Evolutionary conservation across 1,284 basidiomycete genomes (phyloP), one percentile per base, ranked within the genome.

Genomic region (Cutaneotrichosporon spelunceum): DNA sequence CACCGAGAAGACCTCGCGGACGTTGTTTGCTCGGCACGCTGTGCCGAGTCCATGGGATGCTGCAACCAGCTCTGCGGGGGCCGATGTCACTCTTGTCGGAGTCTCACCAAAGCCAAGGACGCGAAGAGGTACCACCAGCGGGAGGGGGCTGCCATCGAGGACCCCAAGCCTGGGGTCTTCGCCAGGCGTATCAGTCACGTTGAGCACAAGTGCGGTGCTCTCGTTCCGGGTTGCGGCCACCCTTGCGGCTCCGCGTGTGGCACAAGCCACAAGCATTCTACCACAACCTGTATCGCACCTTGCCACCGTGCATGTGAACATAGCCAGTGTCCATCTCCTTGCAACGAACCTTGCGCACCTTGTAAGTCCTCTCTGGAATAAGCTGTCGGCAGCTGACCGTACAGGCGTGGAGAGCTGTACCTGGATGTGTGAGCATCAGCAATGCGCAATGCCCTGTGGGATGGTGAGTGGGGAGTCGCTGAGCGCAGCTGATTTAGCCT

Each of bases 41-140:
- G 88, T 69, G 74, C 66, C 4, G 78, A 76, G 3, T 64, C 70
- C 53, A 81, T 85, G 79, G n/a, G 65, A 4, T 88, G 87, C 68
- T 88, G 86, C 68, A 79, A 82, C 6, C 68, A 75, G 23, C 64
- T 71, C 24, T 90, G 88, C 68, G 83, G 81, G 9, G 75, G 72
- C 0, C 82, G 83, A 0, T 90, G 88, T 69, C 81, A 84, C 0
- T 86, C 86, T 0, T 90, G 88, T 71, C 81, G 84, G 67, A 82
- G 86, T 64, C 75, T 81, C 0, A 48, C 53, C 27, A 39, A 24
- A n/a, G 16, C 30, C 3, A 19, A 10, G 29, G 29, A 13, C 6
- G 48, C 19, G 11, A 49, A 27, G 48, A 19, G 10, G 19, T 9
- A 11, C 4, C 13, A 14, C 26, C 29, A 13, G 6, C 11, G 23